Base-by-base conservation (phyloP, 2,329 filamentous ascomycete genomes). In the Monosporascus ibericus region DNA sequence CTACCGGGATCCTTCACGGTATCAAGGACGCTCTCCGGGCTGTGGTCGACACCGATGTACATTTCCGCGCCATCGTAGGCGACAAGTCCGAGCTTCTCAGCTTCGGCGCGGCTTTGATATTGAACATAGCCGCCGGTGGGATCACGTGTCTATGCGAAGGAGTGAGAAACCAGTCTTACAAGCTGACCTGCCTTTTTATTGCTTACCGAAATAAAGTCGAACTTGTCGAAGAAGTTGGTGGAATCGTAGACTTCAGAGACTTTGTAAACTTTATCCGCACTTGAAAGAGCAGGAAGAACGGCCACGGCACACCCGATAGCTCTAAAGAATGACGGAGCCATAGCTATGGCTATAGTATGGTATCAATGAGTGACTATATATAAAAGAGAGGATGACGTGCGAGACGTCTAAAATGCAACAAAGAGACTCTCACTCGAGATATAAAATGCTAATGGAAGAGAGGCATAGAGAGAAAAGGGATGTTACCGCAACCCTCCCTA, bases 61-160 rank as follows among this genome's bases (percentile, higher is more conserved):
- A 75, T 68, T 34, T 70, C 65, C 9, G 63, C 58, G 17, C 60
- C 59, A 18, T 66, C 54, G n/a, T 57, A 65, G 25, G 61, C 60
- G 48, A 72, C 60, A 3, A 77, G 63, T 18, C 69, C 69, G 20
- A 71, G 60, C 3, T 52, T 52, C 8, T 63, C 42, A 15, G 76
- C 75, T 22, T 70, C 65, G 1, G 54, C 24, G 48, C 65, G 59
- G 62, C 52, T 66, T 46, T 68, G 65, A 58, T 77, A 91, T 52
- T 74, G 70, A 48, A 89, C 86, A 61, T 79, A 87, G 8, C 86
- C 87, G 52, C 77, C 64, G 44, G 83, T 90, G 6, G 82, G 82
- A 60, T 90, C 86, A 5, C 60, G 46, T 18, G 58, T 61, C 48
- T 64, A 48, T 34, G 18, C 3, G 3, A 42, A 17, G 50, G 47